A percentile compares a stretch with the other conserved stretches of the same genome.
Evolutionary conservation across 176 grass and related monocot species (phyloP).

Genomic region (Bothriochloa decipiens): DNA sequence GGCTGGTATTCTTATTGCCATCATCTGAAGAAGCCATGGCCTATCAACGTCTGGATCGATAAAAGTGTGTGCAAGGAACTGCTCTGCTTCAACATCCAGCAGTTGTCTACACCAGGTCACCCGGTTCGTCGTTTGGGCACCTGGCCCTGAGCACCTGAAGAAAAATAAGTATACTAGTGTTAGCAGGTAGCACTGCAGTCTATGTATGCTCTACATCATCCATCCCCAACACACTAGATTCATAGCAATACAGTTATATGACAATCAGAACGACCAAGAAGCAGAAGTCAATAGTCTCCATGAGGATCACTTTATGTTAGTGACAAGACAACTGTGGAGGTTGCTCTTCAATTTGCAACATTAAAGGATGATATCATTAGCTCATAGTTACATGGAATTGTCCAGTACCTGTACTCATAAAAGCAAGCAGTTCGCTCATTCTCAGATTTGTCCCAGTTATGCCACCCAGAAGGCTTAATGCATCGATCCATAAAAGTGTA

Average conservation of each 20-base stretch:
- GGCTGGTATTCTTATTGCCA: conserved; percentile 70
- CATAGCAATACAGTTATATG: neutral
- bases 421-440: conserved; percentile 97
- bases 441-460: conserved; percentile 94
- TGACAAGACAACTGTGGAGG: neutral
- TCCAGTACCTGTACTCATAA: conserved; percentile 84
- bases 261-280: neutral
- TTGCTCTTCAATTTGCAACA: neutral
- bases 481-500: conserved; percentile 92
- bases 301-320: neutral
- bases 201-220: conserved; percentile 1
- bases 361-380: neutral
- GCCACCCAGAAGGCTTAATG: conserved; percentile 82
- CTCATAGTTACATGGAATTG: neutral
- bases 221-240: neutral
- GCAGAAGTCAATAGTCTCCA: neutral
- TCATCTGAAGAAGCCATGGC: conserved; percentile 86
- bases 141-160: conserved; percentile 85
- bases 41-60: conserved; percentile 70
- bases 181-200: neutral
- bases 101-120: conserved; percentile 86
- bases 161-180: conserved; percentile 11
- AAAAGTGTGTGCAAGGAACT: conserved; percentile 78
- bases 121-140: conserved; percentile 53
- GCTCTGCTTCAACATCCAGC: conserved; percentile 82